Base-by-base conservation (phyloP, 2,329 filamentous ascomycete species). In the Penicillium sclerotiorum region DNA sequence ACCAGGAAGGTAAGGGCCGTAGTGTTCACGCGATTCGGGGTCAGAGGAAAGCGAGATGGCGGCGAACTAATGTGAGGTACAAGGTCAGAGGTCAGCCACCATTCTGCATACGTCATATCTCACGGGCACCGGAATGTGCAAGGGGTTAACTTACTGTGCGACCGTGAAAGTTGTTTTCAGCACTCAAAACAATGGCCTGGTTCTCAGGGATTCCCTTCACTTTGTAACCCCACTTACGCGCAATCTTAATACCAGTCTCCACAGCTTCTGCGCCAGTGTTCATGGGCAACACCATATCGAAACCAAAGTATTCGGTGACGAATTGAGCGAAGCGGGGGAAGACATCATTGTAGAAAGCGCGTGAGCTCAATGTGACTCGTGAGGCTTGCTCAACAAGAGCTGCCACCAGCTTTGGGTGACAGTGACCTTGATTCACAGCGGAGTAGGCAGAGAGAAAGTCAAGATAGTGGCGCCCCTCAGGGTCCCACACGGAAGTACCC, bases 361-460 rank as follows among this genome's bases (percentile, higher is more conserved):
- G 85, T 54, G 91, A 96, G 74, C 90, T 96, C 60, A 97, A 83
- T 0, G 93, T 96, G 66, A 97, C 77, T 32, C 91, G 87, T 58
- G 87, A 83, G 40, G 94, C 94, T 77, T 99, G 94, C 59, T 96
- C 90, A 30, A 85, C 85, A 53, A 99, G 79, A 12, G 92, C 89
- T 73, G 93, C 92, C 69, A 99, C 86, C 49, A 97, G 85, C 77
- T 95, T 92, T 5, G 94, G 94, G 76, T 99, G 93, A 76, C 93
- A 97, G 75, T 99, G 93, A 56, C 93, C 93, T 75, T 97, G 93
- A 79, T 97, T 97, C 69, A 97, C 91, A 55, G 94, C 94, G 62
- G 89, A 95, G 81, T 99, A 99, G 59, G 94, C 94, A 39, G 93
- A 97, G 59, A 99, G 85, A 77, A 96, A 99, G 77, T 99, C 94